Evolutionary conservation across 352 stramenopile genomes (phyloP), one percentile per base, ranked within the genome.

Genomic region (Phytophthora meadii): DNA sequence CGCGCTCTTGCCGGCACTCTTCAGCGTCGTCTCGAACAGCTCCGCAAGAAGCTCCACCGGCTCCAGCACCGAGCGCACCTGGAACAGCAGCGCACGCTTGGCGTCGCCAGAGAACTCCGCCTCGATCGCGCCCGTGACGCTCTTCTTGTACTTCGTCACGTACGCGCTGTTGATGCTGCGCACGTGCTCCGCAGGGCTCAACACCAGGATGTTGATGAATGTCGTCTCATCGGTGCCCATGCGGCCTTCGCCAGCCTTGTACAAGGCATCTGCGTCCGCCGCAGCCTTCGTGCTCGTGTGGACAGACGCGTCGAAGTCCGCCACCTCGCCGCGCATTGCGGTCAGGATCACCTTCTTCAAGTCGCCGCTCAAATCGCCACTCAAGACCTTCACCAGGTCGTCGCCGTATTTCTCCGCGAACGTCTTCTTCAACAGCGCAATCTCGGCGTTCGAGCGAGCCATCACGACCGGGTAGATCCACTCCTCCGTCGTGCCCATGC

Each of bases 341-440:
- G 72, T 71, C 40, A 88, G 65, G 61, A 89, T 81, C 45, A 86
- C 70, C 69, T 84, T 85, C 61, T 78, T 75, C 54, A 89, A 77
- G 61, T 89, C 80, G 34, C 82, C 82, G 34, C 78, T 67, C 15
- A 91, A 54, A 9, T 88, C 81, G 25, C 59, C 53, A 50, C 82
- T 68, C 48, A 89, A 44, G 19, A 71, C 59, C 48, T 79, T 69
- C 17, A 73, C 71, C 32, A 92, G 57, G 24, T 90, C 81, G n/a
- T 86, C 65, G 42, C 70, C 68, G 64, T 82, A 77, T 27, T 83
- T 22, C 24, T 87, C 70, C 50, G 83, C 75, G 68, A 78, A 90
- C 2, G 81, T 83, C 76, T 89, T 88, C 81, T 92, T 90, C 42
- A 90, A 67, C 57, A 92, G 79, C 68, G 73, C 72, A 51, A 92